Evolutionary conservation across 441 rosid species (phyloP).

Genomic region (Aleurites moluccanus): DNA sequence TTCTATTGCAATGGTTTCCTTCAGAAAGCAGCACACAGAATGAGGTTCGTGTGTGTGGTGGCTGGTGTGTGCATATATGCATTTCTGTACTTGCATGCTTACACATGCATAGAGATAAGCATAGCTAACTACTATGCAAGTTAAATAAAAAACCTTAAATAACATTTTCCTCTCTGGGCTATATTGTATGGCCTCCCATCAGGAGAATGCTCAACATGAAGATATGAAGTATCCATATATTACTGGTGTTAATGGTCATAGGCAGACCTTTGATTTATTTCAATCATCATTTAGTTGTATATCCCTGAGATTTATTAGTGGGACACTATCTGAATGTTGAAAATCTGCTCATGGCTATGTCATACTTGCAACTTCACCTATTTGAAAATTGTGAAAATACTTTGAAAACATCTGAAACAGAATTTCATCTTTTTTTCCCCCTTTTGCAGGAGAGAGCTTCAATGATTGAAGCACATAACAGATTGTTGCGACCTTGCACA

Average conservation of each 20-base stretch:
- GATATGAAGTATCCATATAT: neutral
- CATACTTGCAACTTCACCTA: neutral
- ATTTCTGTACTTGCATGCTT: neutral
- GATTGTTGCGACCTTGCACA: constrained; percentile 44
- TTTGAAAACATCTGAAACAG: neutral
- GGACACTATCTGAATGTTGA: neutral
- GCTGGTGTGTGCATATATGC: too few relatives aligned
- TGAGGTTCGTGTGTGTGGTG: constrained; percentile 44
- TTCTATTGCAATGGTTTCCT: constrained; percentile 83
- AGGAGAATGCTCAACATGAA: neutral
- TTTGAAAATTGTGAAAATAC: neutral
- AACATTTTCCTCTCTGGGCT: neutral
- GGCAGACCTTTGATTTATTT: neutral
- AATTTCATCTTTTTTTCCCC: neutral
- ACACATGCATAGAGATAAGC: neutral
- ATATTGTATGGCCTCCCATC: neutral
- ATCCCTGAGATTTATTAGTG: neutral
- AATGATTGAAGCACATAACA: constrained; percentile 60
- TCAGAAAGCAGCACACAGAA: constrained; percentile 50
- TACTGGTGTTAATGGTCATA: neutral
- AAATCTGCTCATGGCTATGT: constrained; percentile 5
- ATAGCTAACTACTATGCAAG: too few relatives aligned
- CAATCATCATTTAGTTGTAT: neutral
- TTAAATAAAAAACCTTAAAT: neutral
- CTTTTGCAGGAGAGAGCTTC: constrained; percentile 62